Evolutionary conservation across 495 filamentous ascomycete species (phyloP).

Genomic region (Penicillium manginii): DNA sequence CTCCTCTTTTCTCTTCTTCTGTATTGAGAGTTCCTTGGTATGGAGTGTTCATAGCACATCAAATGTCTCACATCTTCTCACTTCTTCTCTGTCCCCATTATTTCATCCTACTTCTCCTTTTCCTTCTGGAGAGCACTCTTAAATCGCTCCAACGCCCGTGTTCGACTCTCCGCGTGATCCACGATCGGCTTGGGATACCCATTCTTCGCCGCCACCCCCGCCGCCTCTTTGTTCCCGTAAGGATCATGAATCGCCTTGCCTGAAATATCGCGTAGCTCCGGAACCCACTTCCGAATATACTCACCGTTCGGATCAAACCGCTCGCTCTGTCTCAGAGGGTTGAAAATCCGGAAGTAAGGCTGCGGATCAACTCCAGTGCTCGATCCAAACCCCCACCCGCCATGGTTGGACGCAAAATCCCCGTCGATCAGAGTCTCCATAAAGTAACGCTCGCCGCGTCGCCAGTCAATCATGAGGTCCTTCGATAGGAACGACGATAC

Average conservation of each 20-base stretch:
- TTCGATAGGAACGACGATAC: conserved; percentile 87
- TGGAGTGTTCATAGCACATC: not conserved
- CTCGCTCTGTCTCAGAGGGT: conserved; percentile 83
- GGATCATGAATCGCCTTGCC: conserved; percentile 78
- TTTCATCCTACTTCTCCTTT: not conserved
- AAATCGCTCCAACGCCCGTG: conserved; percentile 70
- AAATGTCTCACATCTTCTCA: not conserved
- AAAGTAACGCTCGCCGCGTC: conserved; percentile 85
- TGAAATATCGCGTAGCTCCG: conserved; percentile 61
- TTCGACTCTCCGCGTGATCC: conserved; percentile 68
- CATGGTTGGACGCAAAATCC: conserved; percentile 91
- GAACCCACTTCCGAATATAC: conserved; percentile 64
- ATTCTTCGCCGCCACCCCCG: conserved; percentile 56
- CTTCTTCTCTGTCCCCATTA: not conserved
- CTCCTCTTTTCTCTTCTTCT: not conserved
- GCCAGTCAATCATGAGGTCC: conserved; percentile 88
- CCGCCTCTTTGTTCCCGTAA: conserved; percentile 64
- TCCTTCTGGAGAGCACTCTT: conserved; percentile 57
- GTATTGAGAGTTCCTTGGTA: not conserved
- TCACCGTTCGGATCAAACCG: conserved; percentile 67
- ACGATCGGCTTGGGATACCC: conserved; percentile 80
- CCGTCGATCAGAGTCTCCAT: conserved; percentile 89
- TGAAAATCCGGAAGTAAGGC: conserved; percentile 92
- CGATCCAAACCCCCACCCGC: conserved; percentile 86
- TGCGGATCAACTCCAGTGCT: conserved; percentile 87